A percentile compares a stretch with the other conserved stretches of the same genome.
phyloP scores from a whole-genome alignment of 495 filamentous ascomycete species.

The Letharia lupina region DNA sequence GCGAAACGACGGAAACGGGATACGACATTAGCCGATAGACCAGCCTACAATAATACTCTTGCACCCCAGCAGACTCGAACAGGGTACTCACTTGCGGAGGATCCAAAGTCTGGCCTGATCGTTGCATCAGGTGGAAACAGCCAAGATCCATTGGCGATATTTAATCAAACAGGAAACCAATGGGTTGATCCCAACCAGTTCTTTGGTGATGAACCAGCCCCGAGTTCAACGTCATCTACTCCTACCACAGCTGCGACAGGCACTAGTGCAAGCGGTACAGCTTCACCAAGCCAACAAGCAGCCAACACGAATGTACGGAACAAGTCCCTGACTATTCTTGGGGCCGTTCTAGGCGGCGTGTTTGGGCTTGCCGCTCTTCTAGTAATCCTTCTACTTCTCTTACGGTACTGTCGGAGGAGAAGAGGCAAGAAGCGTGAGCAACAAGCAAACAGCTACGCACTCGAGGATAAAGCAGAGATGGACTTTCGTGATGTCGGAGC shows the following conservation, averaged over 20 bases:
- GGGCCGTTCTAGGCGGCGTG: conserved; percentile 69
- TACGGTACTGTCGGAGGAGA: conserved; percentile 50
- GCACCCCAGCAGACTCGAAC: conserved; percentile 55
- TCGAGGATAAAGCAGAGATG: conserved; percentile 50
- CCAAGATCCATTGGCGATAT: conserved; percentile 57
- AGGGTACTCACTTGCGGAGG: conserved; percentile 56
- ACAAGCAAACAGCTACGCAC: conserved; percentile 41
- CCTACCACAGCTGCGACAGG: conserved; percentile 8
- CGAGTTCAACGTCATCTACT: conserved; percentile 2
- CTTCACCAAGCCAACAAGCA: conserved; percentile 13
- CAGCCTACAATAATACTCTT: conserved; percentile 64
- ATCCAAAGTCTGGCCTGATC: conserved; percentile 46
- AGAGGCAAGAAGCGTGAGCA: conserved; percentile 45
- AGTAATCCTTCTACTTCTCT: conserved; percentile 55
- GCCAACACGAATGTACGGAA: conserved; percentile 16
- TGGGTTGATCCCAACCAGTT: conserved; percentile 71
- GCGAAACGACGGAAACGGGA: conserved; percentile 38
- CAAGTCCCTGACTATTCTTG: conserved; percentile 56
- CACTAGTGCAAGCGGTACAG: conserved; percentile 7
- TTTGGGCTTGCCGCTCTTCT: conserved; percentile 63
- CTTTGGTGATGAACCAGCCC: conserved; percentile 41
- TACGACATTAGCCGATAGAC: conserved; percentile 55
- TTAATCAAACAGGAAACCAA: conserved; percentile 65
- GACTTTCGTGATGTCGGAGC: conserved; percentile 58
- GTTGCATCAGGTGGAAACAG: conserved; percentile 70